Base-by-base conservation (phyloP, 108 stramenopile genomes). In the Skeletonema potamos region DNA sequence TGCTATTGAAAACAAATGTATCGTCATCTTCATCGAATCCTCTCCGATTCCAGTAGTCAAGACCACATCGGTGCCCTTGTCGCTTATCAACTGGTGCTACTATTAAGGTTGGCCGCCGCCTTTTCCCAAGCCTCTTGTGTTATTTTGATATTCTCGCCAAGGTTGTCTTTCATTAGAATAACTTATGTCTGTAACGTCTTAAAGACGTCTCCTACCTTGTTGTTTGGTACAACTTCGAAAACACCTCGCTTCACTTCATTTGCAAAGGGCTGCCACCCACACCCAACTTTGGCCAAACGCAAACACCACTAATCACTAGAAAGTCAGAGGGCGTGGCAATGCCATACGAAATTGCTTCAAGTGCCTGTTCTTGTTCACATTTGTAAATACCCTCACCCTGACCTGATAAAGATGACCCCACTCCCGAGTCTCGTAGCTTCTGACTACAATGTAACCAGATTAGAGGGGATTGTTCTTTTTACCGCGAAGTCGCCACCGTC, bases 11-110 rank as follows among this genome's bases (percentile, higher is more conserved):
- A 2, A 91, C 90, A 26, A 85, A 36, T 2, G 85, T 72, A 36
- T 91, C 87, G 71, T 91, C 88, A n/a, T 91, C 89, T 59, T 89
- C 86, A 57, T 89, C 88, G 58, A 86, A 88, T 13, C 84, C 72
- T 93, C 89, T 51, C 89, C 85, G 9, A 89, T 69, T 30, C 87
- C 91, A 54, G 64, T 29, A 17, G 82, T 83, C 12, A 72, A 36
- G 11, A 48, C 64, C 46, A 54, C 62, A 56, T 36, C 29, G 22
- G 37, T 65, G 44, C 60, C 70, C n/a, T n/a, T 10, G 37, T 15
- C 24, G 44, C 17, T 17, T 46, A 18, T n/a, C 18, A 6, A 18
- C 44, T 20, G 0, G 9, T 41, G 13, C 11, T 41, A 13, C 17
- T n/a, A 6, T 46, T 20, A 6, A n/a, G n/a, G n/a, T n/a, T n/a